A percentile compares a stretch with the other conserved stretches of the same genome.
Evolutionary conservation across 768 basidiomycete genomes (phyloP).

Genomic region (Daedalea quercina): DNA sequence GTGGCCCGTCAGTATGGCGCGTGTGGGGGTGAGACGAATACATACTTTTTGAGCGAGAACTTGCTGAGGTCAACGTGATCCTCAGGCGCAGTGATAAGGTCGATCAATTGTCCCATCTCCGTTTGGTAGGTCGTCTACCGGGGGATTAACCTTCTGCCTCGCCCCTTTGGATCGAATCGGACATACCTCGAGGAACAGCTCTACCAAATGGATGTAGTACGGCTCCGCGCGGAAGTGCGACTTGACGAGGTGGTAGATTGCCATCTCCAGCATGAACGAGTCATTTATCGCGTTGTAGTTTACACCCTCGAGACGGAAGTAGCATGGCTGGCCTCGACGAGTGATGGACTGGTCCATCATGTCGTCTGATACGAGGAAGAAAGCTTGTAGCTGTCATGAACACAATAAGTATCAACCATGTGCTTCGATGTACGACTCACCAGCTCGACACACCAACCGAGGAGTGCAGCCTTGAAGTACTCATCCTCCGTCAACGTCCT

Average conservation of each 20-base stretch:
- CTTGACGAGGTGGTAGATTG: slow-evolving; percentile 89
- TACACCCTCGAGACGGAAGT: slow-evolving; percentile 70
- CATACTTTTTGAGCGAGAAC: slow-evolving; percentile 81
- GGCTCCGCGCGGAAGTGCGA: slow-evolving; percentile 72
- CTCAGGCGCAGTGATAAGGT: slow-evolving; percentile 93
- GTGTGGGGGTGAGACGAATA: slow-evolving; percentile 1
- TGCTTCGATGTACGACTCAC: slow-evolving; percentile 39
- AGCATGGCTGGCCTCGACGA: slow-evolving; percentile 91
- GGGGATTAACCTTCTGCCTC: neutral
- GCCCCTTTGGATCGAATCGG: neutral
- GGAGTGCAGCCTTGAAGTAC: slow-evolving; percentile 80
- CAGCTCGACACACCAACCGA: slow-evolving; percentile 95
- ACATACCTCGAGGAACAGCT: slow-evolving; percentile 82
- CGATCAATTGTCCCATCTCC: slow-evolving; percentile 93
- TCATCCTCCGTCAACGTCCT: slow-evolving; percentile 68
- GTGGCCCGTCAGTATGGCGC: neutral
- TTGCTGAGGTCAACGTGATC: slow-evolving; percentile 78
- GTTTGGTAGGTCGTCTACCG: slow-evolving; percentile 71
- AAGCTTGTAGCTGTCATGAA: slow-evolving; percentile 80
- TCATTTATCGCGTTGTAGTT: slow-evolving; percentile 93
- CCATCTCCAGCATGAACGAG: slow-evolving; percentile 90
- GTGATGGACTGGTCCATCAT: slow-evolving; percentile 97
- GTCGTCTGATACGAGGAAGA: slow-evolving; percentile 95
- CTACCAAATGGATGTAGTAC: slow-evolving; percentile 86
- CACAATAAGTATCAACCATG: neutral